Evolutionary conservation across 257 asterid genomes (phyloP).

Genomic region (Perilla frutescens): DNA sequence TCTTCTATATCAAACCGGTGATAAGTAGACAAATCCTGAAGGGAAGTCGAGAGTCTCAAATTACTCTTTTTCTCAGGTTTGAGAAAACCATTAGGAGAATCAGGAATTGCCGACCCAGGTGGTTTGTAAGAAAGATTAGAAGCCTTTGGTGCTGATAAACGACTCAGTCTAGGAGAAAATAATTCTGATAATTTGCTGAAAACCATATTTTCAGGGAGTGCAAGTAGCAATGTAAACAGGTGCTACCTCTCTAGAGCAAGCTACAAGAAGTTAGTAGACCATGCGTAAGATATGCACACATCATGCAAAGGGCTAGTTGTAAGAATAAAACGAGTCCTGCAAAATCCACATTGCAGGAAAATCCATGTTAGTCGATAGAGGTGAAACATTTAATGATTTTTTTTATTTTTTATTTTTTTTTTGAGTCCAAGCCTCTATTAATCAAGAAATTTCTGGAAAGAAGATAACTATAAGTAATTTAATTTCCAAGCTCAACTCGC

Average conservation of each 20-base stretch:
- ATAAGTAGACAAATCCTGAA: constrained; percentile 86
- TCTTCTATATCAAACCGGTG: constrained; percentile 58
- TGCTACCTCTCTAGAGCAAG: constrained; percentile 29
- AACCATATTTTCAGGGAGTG: constrained; percentile 50
- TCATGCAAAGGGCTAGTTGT: constrained; percentile 19
- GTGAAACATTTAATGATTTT: background rate
- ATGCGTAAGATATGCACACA: background rate
- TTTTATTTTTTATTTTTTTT: background rate
- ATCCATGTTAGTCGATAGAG: constrained; percentile 17
- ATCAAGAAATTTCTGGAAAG: too few species aligned
- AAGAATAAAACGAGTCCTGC: constrained; percentile 33
- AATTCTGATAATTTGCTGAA: constrained; percentile 58
- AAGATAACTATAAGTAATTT: background rate
- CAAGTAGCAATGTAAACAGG: constrained; percentile 25
- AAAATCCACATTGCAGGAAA: constrained; percentile 16
- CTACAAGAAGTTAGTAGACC: constrained; percentile 15
- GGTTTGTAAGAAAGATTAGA: constrained; percentile 50
- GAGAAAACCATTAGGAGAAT: constrained; percentile 49
- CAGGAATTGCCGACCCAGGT: constrained; percentile 63
- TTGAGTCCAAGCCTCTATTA: too few species aligned
- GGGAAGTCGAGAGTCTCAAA: constrained; percentile 77
- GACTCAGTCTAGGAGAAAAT: constrained; percentile 57
- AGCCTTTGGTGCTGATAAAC: constrained; percentile 55
- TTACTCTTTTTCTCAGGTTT: constrained; percentile 54
- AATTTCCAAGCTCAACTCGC: background rate